phyloP scores from a whole-genome alignment of 2,329 filamentous ascomycete species.

The Raffaelea arxii region DNA sequence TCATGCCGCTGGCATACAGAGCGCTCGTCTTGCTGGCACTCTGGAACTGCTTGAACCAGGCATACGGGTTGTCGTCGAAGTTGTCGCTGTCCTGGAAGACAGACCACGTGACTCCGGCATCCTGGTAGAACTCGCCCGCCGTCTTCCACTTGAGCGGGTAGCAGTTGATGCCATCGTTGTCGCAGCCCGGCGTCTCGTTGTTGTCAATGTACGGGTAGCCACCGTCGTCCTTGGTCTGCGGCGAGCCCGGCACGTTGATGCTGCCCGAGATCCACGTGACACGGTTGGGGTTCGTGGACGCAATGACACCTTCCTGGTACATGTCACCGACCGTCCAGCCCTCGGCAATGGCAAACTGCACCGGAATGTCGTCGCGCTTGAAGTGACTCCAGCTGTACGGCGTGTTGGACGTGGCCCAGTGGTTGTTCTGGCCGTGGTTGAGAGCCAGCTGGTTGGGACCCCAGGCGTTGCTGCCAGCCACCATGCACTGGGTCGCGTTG shows the following conservation, averaged over 20 bases:
- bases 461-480: conserved; percentile 41
- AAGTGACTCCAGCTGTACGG: conserved; percentile 43
- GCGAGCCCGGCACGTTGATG: conserved; percentile 39
- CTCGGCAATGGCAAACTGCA: conserved; percentile 48
- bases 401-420: conserved; percentile 44
- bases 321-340: conserved; percentile 47
- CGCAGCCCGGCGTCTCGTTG: conserved; percentile 36
- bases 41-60: conserved; percentile 37
- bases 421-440: conserved; percentile 40
- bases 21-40: conserved; percentile 23
- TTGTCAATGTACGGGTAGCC: conserved; percentile 38
- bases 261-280: conserved; percentile 40
- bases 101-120: conserved; percentile 32
- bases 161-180: conserved; percentile 27
- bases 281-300: conserved; percentile 42
- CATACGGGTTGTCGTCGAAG: conserved; percentile 37
- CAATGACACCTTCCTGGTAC: conserved; percentile 35
- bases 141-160: conserved; percentile 38
- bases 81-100: conserved; percentile 33
- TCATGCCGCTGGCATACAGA: conserved; percentile 28
- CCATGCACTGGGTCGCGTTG: conserved; percentile 44
- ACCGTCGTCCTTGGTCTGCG: conserved; percentile 29
- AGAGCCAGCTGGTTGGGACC: conserved; percentile 39
- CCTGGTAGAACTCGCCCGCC: conserved; percentile 29
- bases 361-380: conserved; percentile 39